phyloP scores from a whole-genome alignment of 306 rosid species.

The Begonia masoniana region DNA sequence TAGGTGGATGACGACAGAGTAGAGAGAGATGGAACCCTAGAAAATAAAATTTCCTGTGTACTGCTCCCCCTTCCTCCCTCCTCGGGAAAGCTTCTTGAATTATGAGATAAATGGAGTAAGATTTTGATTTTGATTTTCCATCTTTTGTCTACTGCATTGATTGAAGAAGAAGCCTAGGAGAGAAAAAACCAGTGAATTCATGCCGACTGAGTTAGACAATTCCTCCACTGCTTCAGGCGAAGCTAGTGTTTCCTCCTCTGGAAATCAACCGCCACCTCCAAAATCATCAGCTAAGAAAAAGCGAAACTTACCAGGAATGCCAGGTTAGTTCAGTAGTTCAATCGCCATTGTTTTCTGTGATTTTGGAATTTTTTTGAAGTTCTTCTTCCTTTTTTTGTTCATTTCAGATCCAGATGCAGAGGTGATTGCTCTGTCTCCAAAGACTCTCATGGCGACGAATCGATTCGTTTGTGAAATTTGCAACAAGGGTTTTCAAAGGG shows the following conservation, averaged over 20 bases:
- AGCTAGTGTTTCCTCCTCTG: constrained; percentile 74
- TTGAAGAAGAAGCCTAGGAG: background rate
- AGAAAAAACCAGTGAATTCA: constrained; percentile 9
- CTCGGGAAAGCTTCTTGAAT: constrained; percentile 17
- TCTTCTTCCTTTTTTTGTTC: background rate
- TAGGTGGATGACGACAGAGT: constrained; percentile 33
- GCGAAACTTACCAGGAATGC: constrained; percentile 57
- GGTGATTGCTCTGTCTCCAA: constrained; percentile 51
- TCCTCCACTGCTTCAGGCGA: constrained; percentile 77
- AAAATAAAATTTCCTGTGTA: constrained; percentile 16
- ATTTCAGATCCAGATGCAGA: constrained; percentile 57
- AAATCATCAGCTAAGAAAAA: constrained; percentile 31
- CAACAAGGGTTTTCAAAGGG: constrained; percentile 57
- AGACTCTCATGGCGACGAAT: constrained; percentile 39
- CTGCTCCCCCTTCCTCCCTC: background rate
- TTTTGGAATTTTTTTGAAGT: background rate
- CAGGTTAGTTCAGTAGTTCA: constrained; percentile 20
- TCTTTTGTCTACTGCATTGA: constrained; percentile 11
- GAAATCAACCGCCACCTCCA: constrained; percentile 29
- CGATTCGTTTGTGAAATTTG: constrained; percentile 59
- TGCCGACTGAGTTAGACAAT: constrained; percentile 63
- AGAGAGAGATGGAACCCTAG: constrained; percentile 17
- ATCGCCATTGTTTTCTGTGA: background rate
- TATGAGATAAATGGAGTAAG: constrained; percentile 26
- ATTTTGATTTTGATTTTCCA: constrained; percentile 7